These are phyloP conservation scores for Hygrophoropsis aurantiaca DNA, from an alignment of 768 basidiomycete genomes.

Conservation along the genomic window DNA sequence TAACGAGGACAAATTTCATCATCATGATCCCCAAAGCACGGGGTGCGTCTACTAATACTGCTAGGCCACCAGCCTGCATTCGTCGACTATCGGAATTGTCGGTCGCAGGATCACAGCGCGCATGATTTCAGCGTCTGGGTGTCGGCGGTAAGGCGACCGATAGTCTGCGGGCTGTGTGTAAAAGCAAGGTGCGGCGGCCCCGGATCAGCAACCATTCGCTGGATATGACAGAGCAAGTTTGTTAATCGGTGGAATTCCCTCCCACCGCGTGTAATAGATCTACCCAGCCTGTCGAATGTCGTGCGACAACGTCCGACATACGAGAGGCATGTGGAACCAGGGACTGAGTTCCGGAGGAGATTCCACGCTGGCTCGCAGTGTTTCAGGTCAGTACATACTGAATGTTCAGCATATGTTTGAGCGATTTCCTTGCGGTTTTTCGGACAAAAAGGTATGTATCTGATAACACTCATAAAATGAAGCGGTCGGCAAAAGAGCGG, in stretches of 20 bases:
- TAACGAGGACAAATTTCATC: too few species aligned
- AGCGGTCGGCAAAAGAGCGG: constrained; percentile 11
- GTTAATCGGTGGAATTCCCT: background rate
- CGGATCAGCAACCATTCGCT: background rate
- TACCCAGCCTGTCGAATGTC: background rate
- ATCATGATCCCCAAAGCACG: too few species aligned
- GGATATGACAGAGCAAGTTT: background rate
- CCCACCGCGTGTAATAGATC: background rate
- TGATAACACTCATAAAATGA: background rate
- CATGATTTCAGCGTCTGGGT: too few species aligned
- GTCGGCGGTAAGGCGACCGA: too few species aligned
- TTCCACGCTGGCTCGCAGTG: too few species aligned
- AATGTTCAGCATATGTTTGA: too few species aligned
- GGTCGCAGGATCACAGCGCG: background rate
- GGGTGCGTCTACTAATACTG: too few species aligned
- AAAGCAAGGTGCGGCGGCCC: constrained; percentile 8
- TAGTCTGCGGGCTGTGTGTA: background rate
- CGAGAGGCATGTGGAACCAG: background rate
- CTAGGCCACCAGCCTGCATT: background rate
- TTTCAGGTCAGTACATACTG: too few species aligned
- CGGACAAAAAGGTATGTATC: background rate
- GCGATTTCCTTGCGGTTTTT: background rate
- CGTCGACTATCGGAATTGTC: constrained; percentile 3
- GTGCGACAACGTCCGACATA: constrained; percentile 1
- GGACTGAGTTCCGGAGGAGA: too few species aligned